phyloP scores from a whole-genome alignment of 2,329 filamentous ascomycete genomes.

The Microdochium nivale region DNA sequence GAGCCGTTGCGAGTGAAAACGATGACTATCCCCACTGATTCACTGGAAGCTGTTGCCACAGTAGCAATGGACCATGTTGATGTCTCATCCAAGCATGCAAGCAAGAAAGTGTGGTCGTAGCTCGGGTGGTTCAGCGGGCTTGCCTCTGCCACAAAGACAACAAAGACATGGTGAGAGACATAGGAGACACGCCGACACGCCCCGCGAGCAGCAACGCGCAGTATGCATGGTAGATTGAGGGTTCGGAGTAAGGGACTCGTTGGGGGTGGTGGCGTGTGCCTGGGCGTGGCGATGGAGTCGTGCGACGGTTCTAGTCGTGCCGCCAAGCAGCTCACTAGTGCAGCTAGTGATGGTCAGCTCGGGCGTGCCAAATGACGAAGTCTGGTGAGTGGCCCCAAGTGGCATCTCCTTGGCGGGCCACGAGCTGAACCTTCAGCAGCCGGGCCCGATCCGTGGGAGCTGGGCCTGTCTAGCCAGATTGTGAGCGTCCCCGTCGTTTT shows the following conservation, averaged over 20 bases:
- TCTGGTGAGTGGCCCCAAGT: no score
- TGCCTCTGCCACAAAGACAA: no score
- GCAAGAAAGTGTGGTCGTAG: not conserved
- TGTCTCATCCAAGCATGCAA: not conserved
- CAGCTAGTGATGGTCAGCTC: not conserved
- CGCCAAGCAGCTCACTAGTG: not conserved
- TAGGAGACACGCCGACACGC: not conserved
- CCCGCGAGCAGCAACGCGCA: not conserved
- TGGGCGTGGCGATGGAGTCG: not conserved
- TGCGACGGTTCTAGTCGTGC: not conserved
- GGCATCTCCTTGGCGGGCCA: no score
- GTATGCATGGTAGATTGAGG: not conserved
- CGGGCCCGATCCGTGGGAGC: not conserved
- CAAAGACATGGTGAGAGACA: not conserved
- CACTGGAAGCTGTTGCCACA: not conserved
- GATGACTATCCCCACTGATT: not conserved
- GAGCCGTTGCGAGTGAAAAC: no score
- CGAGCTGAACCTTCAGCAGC: not conserved
- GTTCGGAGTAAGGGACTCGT: not conserved
- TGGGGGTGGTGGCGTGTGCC: not conserved
- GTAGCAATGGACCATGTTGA: not conserved
- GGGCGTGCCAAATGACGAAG: not conserved
- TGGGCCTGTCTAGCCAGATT: not conserved
- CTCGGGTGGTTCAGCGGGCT: no score
- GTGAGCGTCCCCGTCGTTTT: not conserved